Percentiles rank a stretch among this genome's conserved stretches.
These are phyloP conservation scores for Lichtheimia corymbifera DNA, from an alignment of 371 early-diverging fungal genomes.

Conservation along the genomic window DNA sequence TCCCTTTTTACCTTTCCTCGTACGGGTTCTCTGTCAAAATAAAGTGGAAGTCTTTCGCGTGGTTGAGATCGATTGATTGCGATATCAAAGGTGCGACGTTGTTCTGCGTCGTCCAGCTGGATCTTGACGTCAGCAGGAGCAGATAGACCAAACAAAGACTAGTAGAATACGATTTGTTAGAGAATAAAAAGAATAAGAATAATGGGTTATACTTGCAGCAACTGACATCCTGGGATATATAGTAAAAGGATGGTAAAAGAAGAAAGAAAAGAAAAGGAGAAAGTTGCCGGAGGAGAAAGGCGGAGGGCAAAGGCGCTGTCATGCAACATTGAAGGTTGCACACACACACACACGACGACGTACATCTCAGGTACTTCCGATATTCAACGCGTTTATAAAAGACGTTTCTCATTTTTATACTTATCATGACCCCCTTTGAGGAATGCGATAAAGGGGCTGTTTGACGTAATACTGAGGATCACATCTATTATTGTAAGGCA, in stretches of 20 bases:
- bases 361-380: too few species aligned
- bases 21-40: conserved; percentile 95
- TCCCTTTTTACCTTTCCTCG: conserved; percentile 79
- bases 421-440: too few species aligned
- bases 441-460: too few species aligned
- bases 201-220: background rate
- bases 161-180: background rate
- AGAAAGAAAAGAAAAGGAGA: conserved; percentile 1
- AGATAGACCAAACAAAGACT: conserved; percentile 12
- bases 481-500: too few species aligned
- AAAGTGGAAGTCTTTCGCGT: conserved; percentile 85
- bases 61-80: conserved; percentile 1
- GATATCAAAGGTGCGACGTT: conserved; percentile 5
- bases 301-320: background rate
- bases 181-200: background rate
- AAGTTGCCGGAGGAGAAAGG: conserved; percentile 1
- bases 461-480: too few species aligned
- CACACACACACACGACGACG: too few species aligned
- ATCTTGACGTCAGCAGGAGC: conserved; percentile 8
- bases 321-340: too few species aligned
- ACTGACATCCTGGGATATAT: background rate
- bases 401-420: too few species aligned
- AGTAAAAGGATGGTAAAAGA: background rate
- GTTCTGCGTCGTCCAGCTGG: conserved; percentile 5
- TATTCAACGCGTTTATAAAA: too few species aligned